Evolutionary conservation across 495 filamentous ascomycete genomes (phyloP).

Genomic region (Tetracladium setigerum): DNA sequence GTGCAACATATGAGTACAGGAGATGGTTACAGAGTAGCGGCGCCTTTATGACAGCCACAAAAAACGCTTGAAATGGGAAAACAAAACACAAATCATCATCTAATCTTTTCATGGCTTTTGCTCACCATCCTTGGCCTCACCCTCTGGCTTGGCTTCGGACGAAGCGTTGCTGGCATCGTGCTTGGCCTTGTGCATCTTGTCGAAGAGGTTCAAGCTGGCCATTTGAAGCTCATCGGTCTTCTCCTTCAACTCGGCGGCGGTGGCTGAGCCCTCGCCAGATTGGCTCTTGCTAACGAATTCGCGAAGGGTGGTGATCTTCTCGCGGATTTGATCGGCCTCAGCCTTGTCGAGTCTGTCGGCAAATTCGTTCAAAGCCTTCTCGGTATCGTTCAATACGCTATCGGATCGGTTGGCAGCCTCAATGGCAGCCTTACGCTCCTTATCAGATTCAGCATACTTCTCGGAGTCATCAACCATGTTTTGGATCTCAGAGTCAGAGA

Average conservation of each 20-base stretch:
- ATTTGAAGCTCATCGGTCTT: slow-evolving; percentile 97
- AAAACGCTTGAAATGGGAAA: slow-evolving; percentile 13
- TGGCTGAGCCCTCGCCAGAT: slow-evolving; percentile 77
- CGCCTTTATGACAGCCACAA: slow-evolving; percentile 18
- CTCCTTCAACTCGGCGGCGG: slow-evolving; percentile 87
- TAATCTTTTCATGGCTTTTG: slow-evolving; percentile 43
- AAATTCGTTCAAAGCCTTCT: slow-evolving; percentile 96
- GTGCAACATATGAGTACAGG: slow-evolving; percentile 23
- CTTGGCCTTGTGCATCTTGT: slow-evolving; percentile 99
- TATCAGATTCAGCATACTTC: slow-evolving; percentile 90
- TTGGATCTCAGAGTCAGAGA: slow-evolving; percentile 90
- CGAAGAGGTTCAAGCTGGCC: slow-evolving; percentile 92
- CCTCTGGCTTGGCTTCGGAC: slow-evolving; percentile 38
- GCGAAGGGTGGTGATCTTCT: slow-evolving; percentile 86
- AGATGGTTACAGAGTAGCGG: slow-evolving; percentile 13
- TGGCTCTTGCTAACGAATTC: slow-evolving; percentile 94
- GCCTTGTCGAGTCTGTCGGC: slow-evolving; percentile 94
- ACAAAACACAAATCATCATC: slow-evolving; percentile 9
- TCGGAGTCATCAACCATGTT: slow-evolving; percentile 96
- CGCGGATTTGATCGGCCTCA: slow-evolving; percentile 82
- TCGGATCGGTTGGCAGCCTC: slow-evolving; percentile 96
- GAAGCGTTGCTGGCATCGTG: slow-evolving; percentile 49
- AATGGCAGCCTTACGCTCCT: slow-evolving; percentile 92
- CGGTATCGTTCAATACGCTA: slow-evolving; percentile 92
- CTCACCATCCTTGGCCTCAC: slow-evolving; percentile 56